A percentile compares a stretch with the other conserved stretches of the same genome.
phyloP scores from a whole-genome alignment of 2,329 filamentous ascomycete species.

The Pseudogymnoascus sp. region DNA sequence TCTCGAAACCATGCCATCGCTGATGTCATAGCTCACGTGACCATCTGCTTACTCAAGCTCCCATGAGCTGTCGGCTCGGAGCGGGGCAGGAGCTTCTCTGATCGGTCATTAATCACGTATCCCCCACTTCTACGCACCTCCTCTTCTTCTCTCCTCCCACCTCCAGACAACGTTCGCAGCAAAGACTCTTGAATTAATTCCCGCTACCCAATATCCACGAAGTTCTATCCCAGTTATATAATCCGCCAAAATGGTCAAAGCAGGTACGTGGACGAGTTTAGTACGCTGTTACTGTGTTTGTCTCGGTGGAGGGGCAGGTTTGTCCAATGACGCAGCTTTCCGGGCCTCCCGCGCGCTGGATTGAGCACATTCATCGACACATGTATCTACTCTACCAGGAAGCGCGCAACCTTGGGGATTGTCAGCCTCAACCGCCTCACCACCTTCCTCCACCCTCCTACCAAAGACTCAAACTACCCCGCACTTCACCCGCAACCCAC shows the following conservation, averaged over 20 bases:
- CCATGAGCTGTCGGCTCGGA: slow-evolving; percentile 4
- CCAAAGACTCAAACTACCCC: not conserved
- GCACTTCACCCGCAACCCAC: not conserved
- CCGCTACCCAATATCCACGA: not conserved
- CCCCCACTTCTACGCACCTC: not conserved
- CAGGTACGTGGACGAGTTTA: slow-evolving; percentile 53
- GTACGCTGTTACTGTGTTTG: slow-evolving; percentile 15
- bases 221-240: not conserved
- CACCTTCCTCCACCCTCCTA: slow-evolving; percentile 10
- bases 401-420: slow-evolving; percentile 39
- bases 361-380: slow-evolving; percentile 49
- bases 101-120: slow-evolving; percentile 4
- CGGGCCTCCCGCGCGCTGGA: slow-evolving; percentile 37
- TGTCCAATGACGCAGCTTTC: slow-evolving; percentile 19
- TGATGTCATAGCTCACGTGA: slow-evolving; percentile 3
- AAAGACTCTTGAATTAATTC: slow-evolving; percentile 1
- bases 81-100: slow-evolving; percentile 6
- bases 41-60: not conserved
- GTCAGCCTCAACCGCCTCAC: slow-evolving; percentile 17
- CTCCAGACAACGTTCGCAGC: not conserved
- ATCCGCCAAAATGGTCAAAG: slow-evolving; percentile 91
- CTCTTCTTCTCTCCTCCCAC: slow-evolving; percentile 1
- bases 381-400: slow-evolving; percentile 17
- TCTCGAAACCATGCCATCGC: not conserved
- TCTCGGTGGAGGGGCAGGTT: not conserved